Conservation (phyloP, 805 yeast species). For the Candida germanica region DNA sequence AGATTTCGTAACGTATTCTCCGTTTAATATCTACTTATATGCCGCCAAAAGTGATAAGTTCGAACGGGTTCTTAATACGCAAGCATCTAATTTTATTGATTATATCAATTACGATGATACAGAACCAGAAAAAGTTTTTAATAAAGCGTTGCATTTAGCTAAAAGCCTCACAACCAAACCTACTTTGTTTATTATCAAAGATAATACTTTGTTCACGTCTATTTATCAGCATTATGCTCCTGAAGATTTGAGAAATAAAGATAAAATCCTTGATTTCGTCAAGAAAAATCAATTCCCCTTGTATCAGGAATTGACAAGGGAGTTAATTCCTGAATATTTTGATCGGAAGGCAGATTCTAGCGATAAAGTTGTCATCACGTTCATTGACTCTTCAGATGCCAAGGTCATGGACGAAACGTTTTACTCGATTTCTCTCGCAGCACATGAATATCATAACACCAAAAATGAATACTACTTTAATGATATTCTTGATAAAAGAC, state of each 20-base stretch:
- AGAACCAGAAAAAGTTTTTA: slow-evolving; percentile 31
- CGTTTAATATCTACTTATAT: slow-evolving; percentile 51
- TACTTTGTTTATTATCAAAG: slow-evolving; percentile 58
- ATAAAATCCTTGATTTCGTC: slow-evolving; percentile 50
- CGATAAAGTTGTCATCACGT: slow-evolving; percentile 48
- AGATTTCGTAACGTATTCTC: slow-evolving; percentile 54
- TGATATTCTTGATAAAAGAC: slow-evolving; percentile 22
- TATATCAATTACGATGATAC: slow-evolving; percentile 42
- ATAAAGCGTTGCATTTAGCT: slow-evolving; percentile 47
- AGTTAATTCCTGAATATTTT: slow-evolving; percentile 34
- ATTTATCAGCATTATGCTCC: slow-evolving; percentile 62
- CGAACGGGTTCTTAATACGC: slow-evolving; percentile 37
- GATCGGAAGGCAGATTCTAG: slow-evolving; percentile 19
- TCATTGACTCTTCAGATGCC: slow-evolving; percentile 42
- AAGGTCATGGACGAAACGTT: slow-evolving; percentile 28
- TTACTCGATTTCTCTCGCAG: slow-evolving; percentile 41
- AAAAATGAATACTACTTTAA: slow-evolving; percentile 42
- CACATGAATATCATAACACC: slow-evolving; percentile 47
- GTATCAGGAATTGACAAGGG: slow-evolving; percentile 49
- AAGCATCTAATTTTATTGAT: slow-evolving; percentile 39
- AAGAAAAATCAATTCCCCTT: slow-evolving; percentile 48
- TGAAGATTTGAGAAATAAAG: slow-evolving; percentile 55
- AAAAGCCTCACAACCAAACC: slow-evolving; percentile 60
- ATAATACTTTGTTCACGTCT: slow-evolving; percentile 48
- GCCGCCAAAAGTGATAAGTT: slow-evolving; percentile 47